Evolutionary conservation across 2,329 filamentous ascomycete species (phyloP), one percentile per base, ranked within the genome.

Genomic region (Tolypocladium guangdongense): DNA sequence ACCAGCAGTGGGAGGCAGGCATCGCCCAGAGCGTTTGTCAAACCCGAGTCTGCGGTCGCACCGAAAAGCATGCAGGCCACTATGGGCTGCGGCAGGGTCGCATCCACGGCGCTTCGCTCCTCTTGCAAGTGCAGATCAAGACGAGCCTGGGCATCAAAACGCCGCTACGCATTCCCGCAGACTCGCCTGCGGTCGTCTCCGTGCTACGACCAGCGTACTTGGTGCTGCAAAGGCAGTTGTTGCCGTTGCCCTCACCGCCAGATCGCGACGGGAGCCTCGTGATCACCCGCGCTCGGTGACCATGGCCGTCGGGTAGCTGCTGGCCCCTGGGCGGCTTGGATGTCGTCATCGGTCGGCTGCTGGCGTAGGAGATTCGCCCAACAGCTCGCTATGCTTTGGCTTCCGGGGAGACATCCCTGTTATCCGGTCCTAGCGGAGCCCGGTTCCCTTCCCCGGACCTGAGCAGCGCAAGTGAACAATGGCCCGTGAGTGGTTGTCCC

Each of bases 401-500:
- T 33, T 38, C 41, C 54, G 54, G 51, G 54, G 48, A 53, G 48
- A 14, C 33, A 43, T 51, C 48, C 54, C 54, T 43, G 46, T 22
- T 50, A 55, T 55, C 51, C 57, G 55, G 58, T 51, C 30, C 47
- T 37, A 43, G 54, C 50, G 54, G 57, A 53, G 24, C 37, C 53
- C 57, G 58, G 57, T 54, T 55, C 55, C 24, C 48, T 56, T 60
- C 58, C 58, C 55, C 58, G 58, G 52, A 50, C n/a, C 20, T 36
- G 33, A 20, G 50, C 41, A 47, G 27, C 27, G 22, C 43, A n/a
- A 46, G 43, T 7, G 22, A 39, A 45, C 30, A 8, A 16, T 35
- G 22, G n/a, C 24, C 20, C 32, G 12, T 55, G 49, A 54, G 27
- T 56, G 54, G 54, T n/a, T 27, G 50, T 46, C n/a, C 47, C 39